These are phyloP conservation scores for Globisporangium canariense DNA, from an alignment of 352 stramenopile genomes.

Conservation along the genomic window DNA sequence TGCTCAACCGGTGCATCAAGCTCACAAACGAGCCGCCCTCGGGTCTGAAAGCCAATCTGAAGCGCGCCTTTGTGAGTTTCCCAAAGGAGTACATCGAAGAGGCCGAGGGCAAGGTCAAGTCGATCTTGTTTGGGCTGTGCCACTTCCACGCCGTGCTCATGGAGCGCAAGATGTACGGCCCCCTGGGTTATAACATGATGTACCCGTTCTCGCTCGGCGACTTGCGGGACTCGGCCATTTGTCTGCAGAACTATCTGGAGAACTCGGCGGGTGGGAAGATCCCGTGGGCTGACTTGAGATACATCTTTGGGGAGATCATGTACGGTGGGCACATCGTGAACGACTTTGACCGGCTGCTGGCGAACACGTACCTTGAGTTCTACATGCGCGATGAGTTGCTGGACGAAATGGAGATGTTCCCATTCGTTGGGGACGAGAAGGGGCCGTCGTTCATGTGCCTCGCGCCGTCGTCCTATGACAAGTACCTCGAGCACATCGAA, in stretches of 20 bases:
- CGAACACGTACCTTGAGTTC: conserved; percentile 97
- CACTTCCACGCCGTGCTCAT: conserved; percentile 97
- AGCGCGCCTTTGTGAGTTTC: conserved; percentile 96
- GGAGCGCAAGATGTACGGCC: conserved; percentile 97
- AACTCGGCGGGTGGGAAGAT: conserved; percentile 94
- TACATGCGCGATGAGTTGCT: conserved; percentile 98
- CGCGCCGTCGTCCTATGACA: conserved; percentile 95
- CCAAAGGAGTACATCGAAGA: conserved; percentile 96
- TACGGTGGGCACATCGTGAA: conserved; percentile 97
- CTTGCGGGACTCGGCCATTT: conserved; percentile 93
- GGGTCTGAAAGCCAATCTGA: conserved; percentile 95
- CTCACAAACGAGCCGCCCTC: conserved; percentile 95
- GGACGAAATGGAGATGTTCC: conserved; percentile 98
- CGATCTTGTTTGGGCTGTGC: conserved; percentile 96
- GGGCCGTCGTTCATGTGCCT: conserved; percentile 92
- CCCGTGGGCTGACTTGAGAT: conserved; percentile 95
- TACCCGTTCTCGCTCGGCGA: conserved; percentile 97
- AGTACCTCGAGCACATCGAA: conserved; percentile 97
- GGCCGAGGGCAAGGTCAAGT: conserved; percentile 94
- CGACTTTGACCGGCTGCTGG: conserved; percentile 93
- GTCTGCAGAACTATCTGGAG: conserved; percentile 96
- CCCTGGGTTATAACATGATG: conserved; percentile 98
- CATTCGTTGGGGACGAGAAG: conserved; percentile 96
- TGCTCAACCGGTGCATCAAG: conserved; percentile 96
- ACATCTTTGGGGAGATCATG: conserved; percentile 97